Percentiles rank a stretch among this genome's conserved stretches.
phyloP scores from a whole-genome alignment of 495 filamentous ascomycete genomes.

The Corynascus novoguineensis region DNA sequence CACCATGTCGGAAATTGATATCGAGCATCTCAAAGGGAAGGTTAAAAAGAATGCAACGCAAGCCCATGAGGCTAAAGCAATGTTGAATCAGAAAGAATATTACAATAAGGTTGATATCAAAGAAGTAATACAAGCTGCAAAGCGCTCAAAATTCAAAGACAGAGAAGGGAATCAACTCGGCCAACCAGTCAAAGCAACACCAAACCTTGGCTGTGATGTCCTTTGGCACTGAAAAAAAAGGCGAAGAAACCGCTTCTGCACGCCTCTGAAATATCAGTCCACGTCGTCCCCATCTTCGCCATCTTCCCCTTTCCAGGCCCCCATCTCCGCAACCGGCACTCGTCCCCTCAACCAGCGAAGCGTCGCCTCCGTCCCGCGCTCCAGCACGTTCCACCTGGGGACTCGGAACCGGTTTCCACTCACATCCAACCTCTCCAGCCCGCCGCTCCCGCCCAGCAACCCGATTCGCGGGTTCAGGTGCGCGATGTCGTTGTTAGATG shows the following conservation, averaged over 20 bases:
- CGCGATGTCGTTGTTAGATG: slow-evolving; percentile 75
- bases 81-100: neutral
- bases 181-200: neutral
- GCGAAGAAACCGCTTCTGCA: neutral
- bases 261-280: slow-evolving; percentile 23
- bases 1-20: too few species aligned
- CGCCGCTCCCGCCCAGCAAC: slow-evolving; percentile 54
- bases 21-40: neutral
- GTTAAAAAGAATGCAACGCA: neutral
- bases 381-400: slow-evolving; percentile 78
- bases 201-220: too few species aligned
- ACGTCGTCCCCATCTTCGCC: slow-evolving; percentile 32
- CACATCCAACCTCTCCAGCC: slow-evolving; percentile 55
- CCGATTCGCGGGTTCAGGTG: slow-evolving; percentile 73
- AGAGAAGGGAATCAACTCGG: too few species aligned
- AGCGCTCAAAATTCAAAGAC: neutral
- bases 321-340: slow-evolving; percentile 63
- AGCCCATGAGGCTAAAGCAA: neutral
- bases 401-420: slow-evolving; percentile 79
- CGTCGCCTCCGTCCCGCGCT: slow-evolving; percentile 83
- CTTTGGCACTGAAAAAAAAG: too few species aligned
- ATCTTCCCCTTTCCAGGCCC: slow-evolving; percentile 38
- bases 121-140: neutral
- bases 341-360: slow-evolving; percentile 75
- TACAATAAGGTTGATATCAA: slow-evolving; percentile 1